Base-by-base conservation (phyloP, 805 yeast species). In the Yarrowia deformans region DNA sequence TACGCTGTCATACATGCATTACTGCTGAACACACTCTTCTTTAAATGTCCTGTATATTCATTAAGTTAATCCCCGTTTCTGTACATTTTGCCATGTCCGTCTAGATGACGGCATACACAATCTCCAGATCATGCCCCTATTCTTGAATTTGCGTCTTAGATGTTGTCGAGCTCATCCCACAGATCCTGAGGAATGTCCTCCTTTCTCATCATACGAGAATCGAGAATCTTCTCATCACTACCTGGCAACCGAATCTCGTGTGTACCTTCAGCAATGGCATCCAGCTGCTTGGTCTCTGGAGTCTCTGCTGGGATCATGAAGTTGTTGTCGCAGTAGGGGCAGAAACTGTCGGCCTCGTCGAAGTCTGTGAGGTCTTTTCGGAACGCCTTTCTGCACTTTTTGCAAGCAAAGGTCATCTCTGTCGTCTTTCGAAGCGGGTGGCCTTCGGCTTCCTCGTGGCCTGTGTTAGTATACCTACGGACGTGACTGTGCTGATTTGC, bases 241-340 rank as follows among this genome's bases (percentile, higher is more conserved):
- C 63, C 63, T 8, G 66, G 66, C 18, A 60, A 40, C n/a, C 37
- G 37, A n/a, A 60, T 60, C 66, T 60, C 66, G 52, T 60, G 66
- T 43, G 66, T 60, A 4, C 66, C 66, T 6, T 60, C 66, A 8
- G 34, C 66, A 34, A 60, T 60, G 10, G 50, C 50, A 9, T 60
- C 66, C 34, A 60, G 68, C 56, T 63, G 56, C 46, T 63, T 63
- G 46, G 68, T 48, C 56, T 63, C 68, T 35, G 68, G 70, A 1
- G 73, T 69, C 14, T 67, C 70, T 7, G 73, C 72, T 16, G 76
- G 77, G n/a, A 77, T 71, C 69, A 77, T 72, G 66, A 73, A 76
- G 70, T 74, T 75, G 66, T 75, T 76, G 61, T 77, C 79, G 56
- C 79, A 77, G 69, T 77, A 74, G 2, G 79, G 79, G 58, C 79